phyloP scores from a whole-genome alignment of 495 filamentous ascomycete genomes.

The Friedmanniomyces endolithicus region DNA sequence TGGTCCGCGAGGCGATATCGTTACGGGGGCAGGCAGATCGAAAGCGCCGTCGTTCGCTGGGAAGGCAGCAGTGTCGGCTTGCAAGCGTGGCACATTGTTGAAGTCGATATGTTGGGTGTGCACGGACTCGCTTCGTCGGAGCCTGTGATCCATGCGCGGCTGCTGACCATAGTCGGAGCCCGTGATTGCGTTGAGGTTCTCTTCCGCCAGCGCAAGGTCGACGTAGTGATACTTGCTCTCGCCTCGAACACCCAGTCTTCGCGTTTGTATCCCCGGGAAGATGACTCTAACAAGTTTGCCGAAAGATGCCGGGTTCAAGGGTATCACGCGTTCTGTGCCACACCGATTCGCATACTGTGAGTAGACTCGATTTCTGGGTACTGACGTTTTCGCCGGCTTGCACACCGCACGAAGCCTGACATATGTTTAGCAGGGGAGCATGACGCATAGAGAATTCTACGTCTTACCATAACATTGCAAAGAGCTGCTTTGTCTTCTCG shows the following conservation, averaged over 20 bases:
- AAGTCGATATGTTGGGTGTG: slow-evolving; percentile 32
- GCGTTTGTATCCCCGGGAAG: slow-evolving; percentile 85
- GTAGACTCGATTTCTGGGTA: slow-evolving; percentile 85
- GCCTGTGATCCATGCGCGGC: slow-evolving; percentile 1
- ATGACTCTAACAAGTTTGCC: slow-evolving; percentile 93
- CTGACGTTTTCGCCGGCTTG: slow-evolving; percentile 65
- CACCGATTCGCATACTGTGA: slow-evolving; percentile 84
- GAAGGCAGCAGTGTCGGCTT: slow-evolving; percentile 55
- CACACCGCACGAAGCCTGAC: slow-evolving; percentile 74
- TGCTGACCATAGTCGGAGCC: not conserved
- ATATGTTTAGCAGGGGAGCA: not conserved
- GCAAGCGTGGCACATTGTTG: slow-evolving; percentile 38
- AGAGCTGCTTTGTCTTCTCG: slow-evolving; percentile 90
- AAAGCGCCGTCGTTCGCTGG: slow-evolving; percentile 33
- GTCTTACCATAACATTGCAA: slow-evolving; percentile 90
- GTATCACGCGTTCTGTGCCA: slow-evolving; percentile 80
- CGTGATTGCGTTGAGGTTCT: slow-evolving; percentile 23
- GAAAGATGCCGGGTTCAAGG: slow-evolving; percentile 91
- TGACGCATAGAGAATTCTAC: slow-evolving; percentile 70
- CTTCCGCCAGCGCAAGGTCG: slow-evolving; percentile 61
- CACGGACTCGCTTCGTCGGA: slow-evolving; percentile 18
- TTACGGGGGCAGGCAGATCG: slow-evolving; percentile 5
- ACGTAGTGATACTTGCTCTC: slow-evolving; percentile 99
- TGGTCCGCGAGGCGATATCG: slow-evolving; percentile 2
- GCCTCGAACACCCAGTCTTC: slow-evolving; percentile 80